Evolutionary conservation across 139 green algal species (phyloP).

Genomic region (Nannochloris sp.): DNA sequence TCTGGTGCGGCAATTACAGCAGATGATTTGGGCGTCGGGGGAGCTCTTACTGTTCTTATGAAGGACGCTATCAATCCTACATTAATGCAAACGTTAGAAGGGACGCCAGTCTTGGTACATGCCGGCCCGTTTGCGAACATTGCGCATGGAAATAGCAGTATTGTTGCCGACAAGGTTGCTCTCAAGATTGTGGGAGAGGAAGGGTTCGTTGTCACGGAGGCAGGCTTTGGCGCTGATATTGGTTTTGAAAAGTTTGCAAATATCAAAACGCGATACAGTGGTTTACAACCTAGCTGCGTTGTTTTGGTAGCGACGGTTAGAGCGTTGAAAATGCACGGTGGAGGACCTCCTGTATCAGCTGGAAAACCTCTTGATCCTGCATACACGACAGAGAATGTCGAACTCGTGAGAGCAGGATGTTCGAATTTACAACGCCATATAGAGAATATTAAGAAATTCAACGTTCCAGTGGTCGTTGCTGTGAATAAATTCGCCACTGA

Average conservation of each 20-base stretch:
- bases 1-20: conserved; percentile 76
- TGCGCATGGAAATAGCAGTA: conserved; percentile 85
- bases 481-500: conserved; percentile 91
- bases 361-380: conserved; percentile 78
- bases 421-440: conserved; percentile 82
- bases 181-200: conserved; percentile 81
- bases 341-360: conserved; percentile 67
- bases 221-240: conserved; percentile 97
- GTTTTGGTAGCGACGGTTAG: conserved; percentile 94
- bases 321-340: conserved; percentile 91
- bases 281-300: conserved; percentile 57
- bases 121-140: conserved; percentile 95
- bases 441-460: conserved; percentile 74
- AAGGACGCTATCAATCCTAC: conserved; percentile 94
- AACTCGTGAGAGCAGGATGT: conserved; percentile 68
- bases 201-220: conserved; percentile 91
- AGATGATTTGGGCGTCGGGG: conserved; percentile 92
- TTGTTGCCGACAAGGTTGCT: conserved; percentile 89
- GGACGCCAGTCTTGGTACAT: conserved; percentile 91
- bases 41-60: conserved; percentile 95
- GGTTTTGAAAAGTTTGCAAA: conserved; percentile 92
- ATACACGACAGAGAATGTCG: conserved; percentile 85
- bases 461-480: conserved; percentile 84
- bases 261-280: conserved; percentile 86
- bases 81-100: conserved; percentile 84